Evolutionary conservation across 805 yeast genomes (phyloP), one percentile per base, ranked within the genome.

Genomic region (Ogataea ganodermae): DNA sequence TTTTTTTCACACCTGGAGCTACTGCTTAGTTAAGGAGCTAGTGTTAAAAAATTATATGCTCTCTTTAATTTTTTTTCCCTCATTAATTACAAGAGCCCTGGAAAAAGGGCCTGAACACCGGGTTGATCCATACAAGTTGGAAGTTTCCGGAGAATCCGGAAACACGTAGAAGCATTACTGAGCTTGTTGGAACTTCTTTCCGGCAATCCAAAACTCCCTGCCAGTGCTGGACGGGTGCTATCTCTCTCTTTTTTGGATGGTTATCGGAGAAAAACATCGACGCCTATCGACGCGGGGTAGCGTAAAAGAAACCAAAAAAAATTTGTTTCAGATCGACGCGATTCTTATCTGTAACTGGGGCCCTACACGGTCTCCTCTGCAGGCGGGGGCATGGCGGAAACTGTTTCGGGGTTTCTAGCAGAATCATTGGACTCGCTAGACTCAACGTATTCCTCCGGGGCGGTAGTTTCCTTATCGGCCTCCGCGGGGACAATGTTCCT

Each of bases 231-330:
- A n/a, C n/a, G n/a, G n/a, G n/a, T 8, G 24, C 8, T 22, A 22
- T 22, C 6, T 27, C 30, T 8, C 30, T 27, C 22, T 5, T 31
- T 17, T 12, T 17, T 17, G 35, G 35, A 14, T 35, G 30, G 21
- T 22, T 36, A 36, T 36, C 40, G 40, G 40, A 23, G 40, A 16
- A 36, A 12, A 8, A 22, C 6, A 23, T 35, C 38, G 38, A 36
- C 40, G 21, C 16, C 9, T 23, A 22, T 14, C 40, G 40, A n/a
- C 40, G 40, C 40, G 40, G 40, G 40, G 40, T 23, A 36, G 20
- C 28, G 14, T n/a, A n/a, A n/a, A n/a, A n/a, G n/a, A n/a, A n/a
- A n/a, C n/a, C n/a, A 35, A 20, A 35, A 36, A 35, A 35, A 35
- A 18, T 35, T 17, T 13, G 2, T 14, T 10, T 8, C 30, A 13